Evolutionary conservation across 345 rosid species (phyloP).

Genomic region (Eutrema yunnanense): DNA sequence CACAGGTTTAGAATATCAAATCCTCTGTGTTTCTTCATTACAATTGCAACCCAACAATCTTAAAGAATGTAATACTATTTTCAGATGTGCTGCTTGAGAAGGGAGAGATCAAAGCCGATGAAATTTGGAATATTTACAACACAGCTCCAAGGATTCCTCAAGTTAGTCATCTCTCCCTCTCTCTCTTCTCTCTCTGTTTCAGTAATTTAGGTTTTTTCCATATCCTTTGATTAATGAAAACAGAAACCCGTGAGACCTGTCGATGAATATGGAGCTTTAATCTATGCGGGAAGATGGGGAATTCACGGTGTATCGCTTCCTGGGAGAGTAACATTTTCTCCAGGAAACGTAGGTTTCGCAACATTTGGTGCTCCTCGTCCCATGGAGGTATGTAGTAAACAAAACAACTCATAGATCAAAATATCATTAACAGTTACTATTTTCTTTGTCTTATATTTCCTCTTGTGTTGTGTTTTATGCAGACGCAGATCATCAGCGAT

Average conservation of each 20-base stretch:
- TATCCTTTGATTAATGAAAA: slow-evolving; percentile 6
- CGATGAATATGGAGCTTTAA: slow-evolving; percentile 80
- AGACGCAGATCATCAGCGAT: slow-evolving; percentile 74
- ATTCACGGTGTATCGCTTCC: slow-evolving; percentile 78
- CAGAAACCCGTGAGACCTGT: slow-evolving; percentile 65
- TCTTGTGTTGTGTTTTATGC: slow-evolving; percentile 22
- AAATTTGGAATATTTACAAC: slow-evolving; percentile 79
- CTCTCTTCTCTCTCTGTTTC: not conserved
- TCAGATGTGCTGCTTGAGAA: slow-evolving; percentile 79
- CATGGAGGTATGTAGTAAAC: slow-evolving; percentile 48
- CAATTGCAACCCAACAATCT: not conserved
- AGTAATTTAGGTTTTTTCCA: not conserved
- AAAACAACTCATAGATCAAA: not conserved
- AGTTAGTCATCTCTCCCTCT: slow-evolving; percentile 28
- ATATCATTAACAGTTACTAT: not conserved
- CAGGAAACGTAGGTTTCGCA: slow-evolving; percentile 86
- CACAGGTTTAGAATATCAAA: slow-evolving; percentile 45
- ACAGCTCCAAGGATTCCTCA: slow-evolving; percentile 69
- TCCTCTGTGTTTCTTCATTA: not conserved
- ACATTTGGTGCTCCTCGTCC: slow-evolving; percentile 96
- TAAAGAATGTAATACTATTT: not conserved
- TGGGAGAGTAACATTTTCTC: slow-evolving; percentile 93
- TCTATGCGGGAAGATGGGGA: slow-evolving; percentile 97
- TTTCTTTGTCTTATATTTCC: not conserved
- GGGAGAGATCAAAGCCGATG: slow-evolving; percentile 69